phyloP scores from a whole-genome alignment of 129 eudicot genomes.

The Helianthus annuus region DNA sequence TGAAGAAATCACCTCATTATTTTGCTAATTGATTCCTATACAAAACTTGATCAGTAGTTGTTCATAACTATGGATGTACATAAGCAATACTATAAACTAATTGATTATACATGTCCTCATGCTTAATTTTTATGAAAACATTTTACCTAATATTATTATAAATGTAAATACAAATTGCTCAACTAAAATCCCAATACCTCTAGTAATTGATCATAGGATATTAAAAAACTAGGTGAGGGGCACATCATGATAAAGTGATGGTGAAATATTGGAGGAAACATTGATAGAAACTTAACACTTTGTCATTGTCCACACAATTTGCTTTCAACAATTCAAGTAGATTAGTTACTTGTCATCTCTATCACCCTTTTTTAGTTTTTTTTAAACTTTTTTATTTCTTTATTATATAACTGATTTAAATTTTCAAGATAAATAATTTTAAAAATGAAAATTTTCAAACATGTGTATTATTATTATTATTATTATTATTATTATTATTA shows the following conservation, averaged over 20 bases:
- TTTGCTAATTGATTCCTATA: too few relatives aligned
- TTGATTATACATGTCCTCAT: too few relatives aligned
- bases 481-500: too few relatives aligned
- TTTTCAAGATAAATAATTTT: background rate
- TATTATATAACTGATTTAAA: background rate
- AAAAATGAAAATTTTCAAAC: background rate
- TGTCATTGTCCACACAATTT: slow-evolving; percentile 32
- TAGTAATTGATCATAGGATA: slow-evolving; percentile 12
- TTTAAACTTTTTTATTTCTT: background rate
- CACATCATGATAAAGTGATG: slow-evolving; percentile 29
- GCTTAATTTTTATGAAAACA: too few relatives aligned
- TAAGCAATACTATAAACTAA: too few relatives aligned
- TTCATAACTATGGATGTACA: too few relatives aligned
- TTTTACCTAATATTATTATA: background rate
- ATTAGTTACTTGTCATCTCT: slow-evolving; percentile 26
- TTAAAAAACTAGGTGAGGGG: slow-evolving; percentile 12
- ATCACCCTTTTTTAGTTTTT: background rate
- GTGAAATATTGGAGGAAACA: slow-evolving; percentile 41
- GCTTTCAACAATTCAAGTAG: slow-evolving; percentile 29
- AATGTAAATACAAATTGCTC: background rate
- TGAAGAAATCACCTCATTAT: too few relatives aligned
- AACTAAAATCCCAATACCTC: background rate
- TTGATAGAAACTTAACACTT: slow-evolving; percentile 34
- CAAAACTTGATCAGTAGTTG: too few relatives aligned
- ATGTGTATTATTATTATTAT: background rate